These are phyloP conservation scores for Acanthamoeba lenticulata DNA, from an alignment of 208 protist genomes.

Conservation along the genomic window DNA sequence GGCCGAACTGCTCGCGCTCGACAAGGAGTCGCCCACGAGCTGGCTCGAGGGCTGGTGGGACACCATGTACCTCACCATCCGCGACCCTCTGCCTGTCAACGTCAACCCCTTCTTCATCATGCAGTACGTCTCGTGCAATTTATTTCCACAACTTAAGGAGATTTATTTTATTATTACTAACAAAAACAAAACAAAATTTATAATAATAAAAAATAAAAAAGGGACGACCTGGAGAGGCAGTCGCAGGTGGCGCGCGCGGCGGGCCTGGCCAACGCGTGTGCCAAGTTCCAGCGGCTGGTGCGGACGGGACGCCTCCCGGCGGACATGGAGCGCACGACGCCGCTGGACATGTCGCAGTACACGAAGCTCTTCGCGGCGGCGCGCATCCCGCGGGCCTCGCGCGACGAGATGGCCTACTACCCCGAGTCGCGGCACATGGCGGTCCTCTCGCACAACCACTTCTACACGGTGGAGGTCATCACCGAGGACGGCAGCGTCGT, in stretches of 20 bases:
- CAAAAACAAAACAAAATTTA: too few relatives aligned
- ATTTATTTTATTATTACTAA: too few relatives aligned
- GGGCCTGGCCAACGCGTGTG: not conserved
- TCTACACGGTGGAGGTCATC: constrained; percentile 57
- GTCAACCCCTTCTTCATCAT: constrained; percentile 66
- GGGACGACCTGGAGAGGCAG: not conserved
- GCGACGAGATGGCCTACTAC: not conserved
- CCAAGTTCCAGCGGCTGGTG: constrained; percentile 22
- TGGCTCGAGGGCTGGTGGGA: constrained; percentile 69
- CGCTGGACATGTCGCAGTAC: constrained; percentile 59
- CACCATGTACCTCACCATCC: not conserved
- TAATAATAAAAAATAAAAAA: too few relatives aligned
- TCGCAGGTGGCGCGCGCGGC: constrained; percentile 10
- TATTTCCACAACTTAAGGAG: too few relatives aligned
- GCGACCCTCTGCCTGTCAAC: constrained; percentile 49
- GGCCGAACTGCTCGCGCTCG: not conserved
- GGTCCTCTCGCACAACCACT: constrained; percentile 54
- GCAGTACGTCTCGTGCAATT: too few relatives aligned
- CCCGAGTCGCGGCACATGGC: constrained; percentile 36
- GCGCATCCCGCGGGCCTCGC: not conserved
- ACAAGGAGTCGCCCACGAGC: constrained; percentile 27
- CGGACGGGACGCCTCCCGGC: not conserved
- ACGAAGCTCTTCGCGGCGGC: constrained; percentile 20
- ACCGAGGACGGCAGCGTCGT: constrained; percentile 21
- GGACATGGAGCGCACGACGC: constrained; percentile 51